Evolutionary conservation across 805 yeast genomes (phyloP), one percentile per base, ranked within the genome.

Genomic region (Debaryomyces prosopidis): DNA sequence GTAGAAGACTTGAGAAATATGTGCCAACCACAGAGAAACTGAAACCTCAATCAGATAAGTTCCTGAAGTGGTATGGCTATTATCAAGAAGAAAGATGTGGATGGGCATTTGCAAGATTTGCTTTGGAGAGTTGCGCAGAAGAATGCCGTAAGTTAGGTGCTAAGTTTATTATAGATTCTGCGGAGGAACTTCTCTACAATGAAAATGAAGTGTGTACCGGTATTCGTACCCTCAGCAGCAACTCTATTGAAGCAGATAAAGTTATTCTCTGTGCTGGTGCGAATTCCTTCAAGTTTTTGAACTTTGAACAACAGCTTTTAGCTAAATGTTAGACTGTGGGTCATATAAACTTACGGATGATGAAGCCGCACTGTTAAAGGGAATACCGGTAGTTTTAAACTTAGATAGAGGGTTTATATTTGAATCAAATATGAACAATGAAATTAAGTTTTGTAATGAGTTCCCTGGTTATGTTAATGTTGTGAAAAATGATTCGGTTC

Each of bases 321-420:
- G 68, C 77, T 1, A 56, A 68, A 1, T 77, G 78, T 0, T 44
- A 61, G 5, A 59, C 65, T 48, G 66, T 68, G 1, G 52, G 67
- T 2, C 78, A 73, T 47, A 58, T 75, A 20, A 20, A 20, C 23
- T 20, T 7, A 20, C 23, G 0, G 59, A 59, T 6, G 54, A 56
- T 27, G 77, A 75, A 46, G 71, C 53, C 46, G 57, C 55, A 19
- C 56, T 54, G 19, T 72, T 60, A 42, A 65, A 65, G 47, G 48
- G 57, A 37, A 61, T 74, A 12, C 80, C 80, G 1, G 60, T 75
- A 8, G 68, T 76, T 19, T 74, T 74, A 55, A 65, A 71, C 46
- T 58, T 75, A 0, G 73, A 69, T 33, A 39, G 52, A 43, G 77
- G 77, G 0, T 73, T 70, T 55, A 60, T 71, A 39, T 71, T 72